Evolutionary conservation across 495 filamentous ascomycete species (phyloP).

Genomic region (Hypoxylon lienhwacheense): DNA sequence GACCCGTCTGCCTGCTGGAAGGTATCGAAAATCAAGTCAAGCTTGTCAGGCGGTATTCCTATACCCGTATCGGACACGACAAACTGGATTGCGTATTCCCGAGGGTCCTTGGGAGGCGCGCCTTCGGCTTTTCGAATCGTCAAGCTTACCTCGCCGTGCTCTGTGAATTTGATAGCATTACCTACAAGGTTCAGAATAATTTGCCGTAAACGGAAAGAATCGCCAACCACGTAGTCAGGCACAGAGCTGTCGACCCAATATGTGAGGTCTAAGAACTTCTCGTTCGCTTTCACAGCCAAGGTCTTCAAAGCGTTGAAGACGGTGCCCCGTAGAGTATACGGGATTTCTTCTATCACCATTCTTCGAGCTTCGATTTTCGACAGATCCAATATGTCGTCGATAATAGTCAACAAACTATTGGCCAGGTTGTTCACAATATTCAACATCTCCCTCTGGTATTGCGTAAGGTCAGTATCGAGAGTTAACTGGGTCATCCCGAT

Average conservation of each 20-base stretch:
- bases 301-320: constrained; percentile 99
- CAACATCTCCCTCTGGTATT: constrained; percentile 96
- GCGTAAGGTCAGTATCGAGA: constrained; percentile 90
- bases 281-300: constrained; percentile 94
- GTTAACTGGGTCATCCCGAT: constrained; percentile 98
- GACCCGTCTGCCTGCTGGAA: constrained; percentile 99
- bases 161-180: constrained; percentile 94
- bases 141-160: constrained; percentile 94
- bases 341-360: constrained; percentile 99
- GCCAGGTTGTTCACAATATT: constrained; percentile 98
- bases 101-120: constrained; percentile 57
- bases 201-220: constrained; percentile 94
- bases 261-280: constrained; percentile 90
- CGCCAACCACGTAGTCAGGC: constrained; percentile 94
- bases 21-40: constrained; percentile 97
- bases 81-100: constrained; percentile 94
- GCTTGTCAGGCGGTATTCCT: constrained; percentile 93
- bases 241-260: constrained; percentile 94
- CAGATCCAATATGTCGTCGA: constrained; percentile 98
- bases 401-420: constrained; percentile 96
- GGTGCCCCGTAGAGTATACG: constrained; percentile 90
- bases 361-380: constrained; percentile 99
- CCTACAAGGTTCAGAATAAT: constrained; percentile 85
- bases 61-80: constrained; percentile 97
- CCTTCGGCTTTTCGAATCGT: constrained; percentile 78